These are phyloP conservation scores for Celoporthe dispersa DNA, from an alignment of 2,329 filamentous ascomycete species.

Conservation along the genomic window DNA sequence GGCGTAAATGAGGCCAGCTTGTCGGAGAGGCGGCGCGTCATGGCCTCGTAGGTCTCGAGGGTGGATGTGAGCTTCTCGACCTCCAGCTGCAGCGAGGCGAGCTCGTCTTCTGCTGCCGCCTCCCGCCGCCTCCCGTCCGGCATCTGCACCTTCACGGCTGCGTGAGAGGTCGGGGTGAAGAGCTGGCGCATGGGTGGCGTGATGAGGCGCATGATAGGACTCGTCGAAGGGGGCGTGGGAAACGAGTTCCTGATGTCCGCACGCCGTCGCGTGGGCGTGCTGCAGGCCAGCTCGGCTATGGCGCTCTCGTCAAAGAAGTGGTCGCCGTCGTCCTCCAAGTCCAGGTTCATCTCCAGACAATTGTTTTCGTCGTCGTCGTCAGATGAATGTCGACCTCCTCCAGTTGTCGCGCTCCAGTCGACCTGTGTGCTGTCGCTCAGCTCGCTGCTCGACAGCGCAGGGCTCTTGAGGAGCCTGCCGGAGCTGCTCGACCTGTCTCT, in stretches of 20 bases:
- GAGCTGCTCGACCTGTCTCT: conserved; percentile 17
- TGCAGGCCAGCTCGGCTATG: conserved; percentile 54
- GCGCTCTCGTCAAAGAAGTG: conserved; percentile 53
- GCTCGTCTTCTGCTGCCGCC: conserved; percentile 51
- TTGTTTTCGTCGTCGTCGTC: conserved; percentile 44
- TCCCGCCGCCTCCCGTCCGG: conserved; percentile 48
- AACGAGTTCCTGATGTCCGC: conserved; percentile 49
- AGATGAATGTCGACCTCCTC: conserved; percentile 39
- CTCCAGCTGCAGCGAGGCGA: conserved; percentile 54
- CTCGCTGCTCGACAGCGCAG: conserved; percentile 18
- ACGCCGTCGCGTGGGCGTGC: conserved; percentile 51
- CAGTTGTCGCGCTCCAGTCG: conserved; percentile 51
- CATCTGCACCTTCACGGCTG: conserved; percentile 47
- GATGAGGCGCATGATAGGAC: conserved; percentile 43
- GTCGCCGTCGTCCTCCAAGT: conserved; percentile 42
- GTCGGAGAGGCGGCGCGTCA: conserved; percentile 44
- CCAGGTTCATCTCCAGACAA: conserved; percentile 45
- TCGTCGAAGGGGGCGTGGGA: conserved; percentile 60
- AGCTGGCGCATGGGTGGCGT: conserved; percentile 45
- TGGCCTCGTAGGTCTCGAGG: conserved; percentile 51
- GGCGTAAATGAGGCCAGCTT: conserved; percentile 42
- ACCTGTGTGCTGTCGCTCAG: conserved; percentile 37
- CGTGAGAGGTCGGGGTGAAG: conserved; percentile 38
- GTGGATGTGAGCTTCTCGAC: conserved; percentile 51
- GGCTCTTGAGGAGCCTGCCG: conserved; percentile 21